Base-by-base conservation (phyloP, 2,329 filamentous ascomycete genomes). In the Epichloe sp. region DNA sequence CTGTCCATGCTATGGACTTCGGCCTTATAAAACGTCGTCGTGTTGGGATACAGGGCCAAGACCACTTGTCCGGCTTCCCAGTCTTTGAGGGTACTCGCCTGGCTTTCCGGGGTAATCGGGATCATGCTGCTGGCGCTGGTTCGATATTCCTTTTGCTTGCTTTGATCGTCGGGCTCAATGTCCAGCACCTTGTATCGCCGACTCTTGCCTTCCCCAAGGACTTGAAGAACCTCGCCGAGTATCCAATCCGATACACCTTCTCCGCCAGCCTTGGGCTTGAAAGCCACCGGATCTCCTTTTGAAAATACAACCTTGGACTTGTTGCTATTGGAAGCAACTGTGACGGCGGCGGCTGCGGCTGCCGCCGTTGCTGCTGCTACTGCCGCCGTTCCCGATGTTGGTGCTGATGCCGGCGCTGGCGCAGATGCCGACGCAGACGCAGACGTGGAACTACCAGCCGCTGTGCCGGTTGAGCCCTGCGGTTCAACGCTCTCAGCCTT, bases 1-100 rank as follows among this genome's bases (percentile, higher is more conserved):
- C 70, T 70, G 51, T 83, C 72, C 72, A 79, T 82, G 37, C 82
- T 82, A 68, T 87, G 85, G 8, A 91, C 86, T 58, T 89, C 85
- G 1, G 87, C 87, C 63, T 86, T 83, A 65, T 93, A 93, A 60
- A 93, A 91, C 0, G 86, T 90, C 1, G 87, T 90, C 1, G 87
- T 91, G 59, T 88, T 83, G 0, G 87, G 87, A 61, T 93, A 93
- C 52, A 88, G 71, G 0, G 87, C 87, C 52, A 91, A 71, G 8
- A 91, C 86, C 44, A 81, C 78, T 62, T 84, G 86, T 44, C 85
- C 84, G 40, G 78, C 68, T 37, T 85, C 79, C 52, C 85, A 77
- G 41, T 85, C 74, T 4, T 75, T 68, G 15, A 84, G 70, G 2
- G 67, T 79, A 55, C 66, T 71, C 56, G 63, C 71, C 63, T 57